Evolutionary conservation across 306 rosid species (phyloP), one percentile per base, ranked within the genome.

Genomic region (Amphicarpaea edgeworthii): DNA sequence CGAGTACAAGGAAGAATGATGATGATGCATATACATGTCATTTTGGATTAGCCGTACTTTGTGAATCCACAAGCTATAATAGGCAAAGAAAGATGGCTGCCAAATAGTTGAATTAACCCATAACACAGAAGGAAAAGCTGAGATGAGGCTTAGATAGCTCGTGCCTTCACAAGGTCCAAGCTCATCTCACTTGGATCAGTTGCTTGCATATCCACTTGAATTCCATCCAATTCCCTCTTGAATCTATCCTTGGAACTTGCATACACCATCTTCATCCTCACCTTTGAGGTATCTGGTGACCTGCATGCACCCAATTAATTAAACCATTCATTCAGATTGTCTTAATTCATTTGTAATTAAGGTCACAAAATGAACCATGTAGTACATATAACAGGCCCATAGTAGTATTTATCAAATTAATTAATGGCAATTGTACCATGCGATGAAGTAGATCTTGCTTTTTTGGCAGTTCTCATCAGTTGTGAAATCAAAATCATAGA

Each of bases 141-240:
- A 46, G 40, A 41, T 24, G 42, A 16, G 32, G 45, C 70, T 85
- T 55, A 90, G 86, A 78, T 28, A 67, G 89, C 92, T 83, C 97
- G 81, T 11, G 53, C 83, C 80, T 84, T 90, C 43, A 93, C 97
- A 58, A 88, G 87, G 87, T 90, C 97, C 86, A 93, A 73, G 80
- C 93, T 90, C 96, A 93, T 87, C 83, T 93, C 96, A 68, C 96
- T 93, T 57, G 96, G 92, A 87, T 93, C 97, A 69, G 97, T 93
- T 73, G 96, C 97, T 84, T 93, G 97, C 53, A 93, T 79, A 40
- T 93, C 97, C 12, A 88, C 85, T 80, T 89, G 93, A 79, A 93
- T 90, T 9, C 96, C 96, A 12, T 93, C 97, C 87, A 93, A 83
- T 70, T 90, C 97, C 72, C 97, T 88, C 80, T 90, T 93, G 91